A percentile compares a stretch with the other conserved stretches of the same genome.
Evolutionary conservation across 371 early-diverging fungal genomes (phyloP).

Genomic region (Mucor plumbeus): DNA sequence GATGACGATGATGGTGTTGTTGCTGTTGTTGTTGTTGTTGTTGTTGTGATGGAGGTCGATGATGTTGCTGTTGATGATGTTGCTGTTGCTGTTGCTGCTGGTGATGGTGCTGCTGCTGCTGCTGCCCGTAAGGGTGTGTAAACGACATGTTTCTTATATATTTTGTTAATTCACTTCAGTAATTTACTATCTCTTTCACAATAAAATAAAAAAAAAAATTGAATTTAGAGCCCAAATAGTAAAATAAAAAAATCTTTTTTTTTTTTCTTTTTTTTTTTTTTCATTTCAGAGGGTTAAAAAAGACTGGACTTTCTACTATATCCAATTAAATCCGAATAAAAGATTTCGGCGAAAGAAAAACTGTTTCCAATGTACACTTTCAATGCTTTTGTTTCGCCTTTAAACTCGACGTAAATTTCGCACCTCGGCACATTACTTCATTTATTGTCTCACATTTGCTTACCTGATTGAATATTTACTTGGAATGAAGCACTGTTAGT

Average conservation of each 20-base stretch:
- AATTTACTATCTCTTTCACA: neutral
- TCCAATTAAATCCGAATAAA: neutral
- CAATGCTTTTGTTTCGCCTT: too few species aligned
- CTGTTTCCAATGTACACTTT: neutral
- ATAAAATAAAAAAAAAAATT: neutral
- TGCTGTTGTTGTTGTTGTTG: neutral
- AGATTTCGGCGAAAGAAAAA: constrained; percentile 3
- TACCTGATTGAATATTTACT: too few species aligned
- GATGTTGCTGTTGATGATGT: neutral
- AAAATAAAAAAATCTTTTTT: neutral
- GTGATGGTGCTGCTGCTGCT: neutral
- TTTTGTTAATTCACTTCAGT: neutral
- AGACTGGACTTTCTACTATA: neutral
- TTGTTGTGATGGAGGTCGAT: neutral
- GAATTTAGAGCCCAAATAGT: neutral
- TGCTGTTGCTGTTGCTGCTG: neutral
- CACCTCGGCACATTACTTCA: too few species aligned
- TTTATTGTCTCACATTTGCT: too few species aligned
- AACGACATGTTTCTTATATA: constrained; percentile 10
- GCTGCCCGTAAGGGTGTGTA: constrained; percentile 15
- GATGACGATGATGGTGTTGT: neutral
- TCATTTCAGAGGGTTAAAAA: neutral
- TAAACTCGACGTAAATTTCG: too few species aligned
- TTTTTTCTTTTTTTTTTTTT: neutral
- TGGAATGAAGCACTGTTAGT: too few species aligned